Evolutionary conservation across 1,139 yeast species (phyloP), one percentile per base, ranked within the genome.

Genomic region (Hyphopichia wangnamkhiaoensis): DNA sequence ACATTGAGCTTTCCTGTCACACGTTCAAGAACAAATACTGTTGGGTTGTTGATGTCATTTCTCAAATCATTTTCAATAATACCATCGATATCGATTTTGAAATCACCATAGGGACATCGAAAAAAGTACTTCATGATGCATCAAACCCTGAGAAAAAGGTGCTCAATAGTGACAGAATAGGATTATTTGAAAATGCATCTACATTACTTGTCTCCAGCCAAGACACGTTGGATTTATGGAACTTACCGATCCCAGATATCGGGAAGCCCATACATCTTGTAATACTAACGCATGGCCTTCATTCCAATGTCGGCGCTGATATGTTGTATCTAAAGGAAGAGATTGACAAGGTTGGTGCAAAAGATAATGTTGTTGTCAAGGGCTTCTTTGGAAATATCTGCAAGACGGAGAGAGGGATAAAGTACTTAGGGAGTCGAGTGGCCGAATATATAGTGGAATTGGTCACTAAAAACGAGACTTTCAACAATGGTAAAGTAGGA

Each of bases 401-500:
- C 52, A 81, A 84, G 49, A 94, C 98, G 0, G 98, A 93, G 57
- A 71, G 90, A 40, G 98, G 98, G 0, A 76, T 93, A 38, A 86
- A 86, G 59, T 91, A 84, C 57, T 67, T 91, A 42, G 99, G 98
- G 0, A 74, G 83, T 41, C 68, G 94, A 36, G 73, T 91, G 21
- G 98, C 94, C 0, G 90, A 87, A 48, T 85, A 76, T 56, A 69
- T 93, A 31, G 71, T 84, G 5, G 76, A 80, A 18, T 79, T 84
- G 39, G 71, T 86, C 1, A 58, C 62, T 4, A 63, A 64, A 29
- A 71, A 74, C 33, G 61, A 61, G 21, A 42, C 42, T 4, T 58
- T 62, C 30, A 61, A 59, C 34, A 44, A 60, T 31, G 61, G 62
- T 2, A 65, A 68, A 33, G 76, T 85, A 1, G 57, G 60, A 1